Conservation (phyloP, 352 stramenopile species). For the Globisporangium parvum region DNA sequence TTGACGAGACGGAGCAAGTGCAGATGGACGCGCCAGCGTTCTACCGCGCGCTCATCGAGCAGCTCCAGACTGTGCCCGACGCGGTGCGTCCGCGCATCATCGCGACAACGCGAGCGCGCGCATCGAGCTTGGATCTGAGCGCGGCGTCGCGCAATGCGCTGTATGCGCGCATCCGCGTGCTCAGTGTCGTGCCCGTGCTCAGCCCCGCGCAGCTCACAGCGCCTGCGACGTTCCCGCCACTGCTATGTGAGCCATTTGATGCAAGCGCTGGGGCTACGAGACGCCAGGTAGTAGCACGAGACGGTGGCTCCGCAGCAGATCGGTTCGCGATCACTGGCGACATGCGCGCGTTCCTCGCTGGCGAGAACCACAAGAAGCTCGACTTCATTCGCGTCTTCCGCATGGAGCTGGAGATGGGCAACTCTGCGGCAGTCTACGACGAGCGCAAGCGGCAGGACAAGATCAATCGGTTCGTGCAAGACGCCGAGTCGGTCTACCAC, state of each 20-base stretch:
- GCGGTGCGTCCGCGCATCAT: conserved; percentile 33
- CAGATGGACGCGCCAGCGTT: conserved; percentile 55
- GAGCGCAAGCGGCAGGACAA: conserved; percentile 70
- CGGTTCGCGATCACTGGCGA: conserved; percentile 10
- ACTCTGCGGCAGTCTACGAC: conserved; percentile 65
- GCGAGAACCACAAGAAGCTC: conserved; percentile 63
- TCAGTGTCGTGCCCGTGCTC: conserved; percentile 55
- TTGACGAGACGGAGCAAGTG: conserved; percentile 65
- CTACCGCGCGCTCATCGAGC: conserved; percentile 29
- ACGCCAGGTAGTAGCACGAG: neutral
- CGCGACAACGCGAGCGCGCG: conserved; percentile 42
- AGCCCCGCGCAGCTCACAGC: conserved; percentile 6
- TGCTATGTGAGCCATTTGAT: conserved; percentile 53
- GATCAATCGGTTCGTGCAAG: conserved; percentile 61
- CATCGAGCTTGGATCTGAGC: conserved; percentile 49
- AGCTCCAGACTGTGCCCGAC: conserved; percentile 9
- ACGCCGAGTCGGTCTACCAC: conserved; percentile 51
- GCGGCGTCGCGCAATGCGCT: conserved; percentile 35
- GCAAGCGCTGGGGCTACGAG: neutral
- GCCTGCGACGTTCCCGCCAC: conserved; percentile 27
- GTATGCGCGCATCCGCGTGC: conserved; percentile 49
- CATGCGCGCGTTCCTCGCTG: conserved; percentile 58
- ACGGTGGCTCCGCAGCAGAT: neutral
- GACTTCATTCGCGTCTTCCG: conserved; percentile 61
- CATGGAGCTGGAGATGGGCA: conserved; percentile 60